Conservation (phyloP, 148 eudicot genomes). For the Selenicereus undatus region DNA sequence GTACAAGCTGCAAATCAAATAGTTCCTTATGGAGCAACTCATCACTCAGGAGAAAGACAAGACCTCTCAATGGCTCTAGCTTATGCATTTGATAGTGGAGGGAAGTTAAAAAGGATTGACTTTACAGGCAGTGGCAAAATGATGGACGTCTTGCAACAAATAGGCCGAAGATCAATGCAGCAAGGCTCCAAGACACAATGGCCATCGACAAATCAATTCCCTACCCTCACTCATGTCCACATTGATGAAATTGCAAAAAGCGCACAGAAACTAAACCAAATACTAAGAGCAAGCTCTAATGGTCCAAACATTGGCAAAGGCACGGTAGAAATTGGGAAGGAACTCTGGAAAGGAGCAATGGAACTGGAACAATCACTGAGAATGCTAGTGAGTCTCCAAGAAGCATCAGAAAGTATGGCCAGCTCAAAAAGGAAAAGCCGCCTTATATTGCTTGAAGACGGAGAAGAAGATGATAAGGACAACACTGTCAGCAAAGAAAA, state of each 20-base stretch:
- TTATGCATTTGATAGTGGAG: constrained; percentile 49
- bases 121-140: constrained; percentile 47
- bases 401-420: constrained; percentile 47
- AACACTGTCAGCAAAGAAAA: constrained; percentile 24
- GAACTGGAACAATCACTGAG: constrained; percentile 76
- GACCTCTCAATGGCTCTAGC: constrained; percentile 75
- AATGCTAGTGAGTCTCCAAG: constrained; percentile 83
- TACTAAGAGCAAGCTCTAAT: constrained; percentile 56
- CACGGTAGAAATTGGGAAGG: constrained; percentile 63
- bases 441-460: constrained; percentile 60
- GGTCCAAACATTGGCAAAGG: constrained; percentile 42
- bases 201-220: constrained; percentile 41
- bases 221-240: constrained; percentile 52
- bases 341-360: constrained; percentile 73
- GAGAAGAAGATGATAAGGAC: constrained; percentile 48
- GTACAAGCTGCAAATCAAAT: constrained; percentile 53
- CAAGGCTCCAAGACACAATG: constrained; percentile 26
- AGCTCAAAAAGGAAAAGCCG: constrained; percentile 44
- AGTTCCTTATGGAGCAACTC: constrained; percentile 50
- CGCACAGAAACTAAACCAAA: constrained; percentile 67
- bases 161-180: constrained; percentile 53
- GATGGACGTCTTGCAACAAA: constrained; percentile 52
- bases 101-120: constrained; percentile 41
- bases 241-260: constrained; percentile 80
- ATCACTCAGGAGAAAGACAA: constrained; percentile 30